A percentile compares a stretch with the other conserved stretches of the same genome.
Evolutionary conservation across 192 early-diverging fungal genomes (phyloP).

Genomic region (Coemansia sp.): DNA sequence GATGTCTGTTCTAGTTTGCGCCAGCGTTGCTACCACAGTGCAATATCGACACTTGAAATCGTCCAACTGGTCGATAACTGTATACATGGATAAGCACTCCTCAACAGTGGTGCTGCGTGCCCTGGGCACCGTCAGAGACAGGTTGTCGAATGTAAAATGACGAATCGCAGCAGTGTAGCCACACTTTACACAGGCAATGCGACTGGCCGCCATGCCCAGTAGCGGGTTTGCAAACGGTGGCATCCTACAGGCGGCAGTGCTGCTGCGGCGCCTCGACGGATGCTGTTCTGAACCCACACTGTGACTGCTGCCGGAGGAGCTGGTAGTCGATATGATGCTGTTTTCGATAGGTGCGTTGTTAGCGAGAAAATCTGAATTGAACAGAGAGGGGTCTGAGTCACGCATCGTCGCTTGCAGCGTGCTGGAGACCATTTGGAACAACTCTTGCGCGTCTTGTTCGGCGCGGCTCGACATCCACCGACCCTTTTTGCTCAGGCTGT

Average conservation of each 20-base stretch:
- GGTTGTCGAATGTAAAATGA: constrained; percentile 72
- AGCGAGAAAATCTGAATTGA: constrained; percentile 35
- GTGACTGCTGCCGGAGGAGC: constrained; percentile 8
- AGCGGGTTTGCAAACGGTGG: constrained; percentile 47
- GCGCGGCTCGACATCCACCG: constrained; percentile 57
- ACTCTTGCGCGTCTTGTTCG: constrained; percentile 67
- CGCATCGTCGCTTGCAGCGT: constrained; percentile 37
- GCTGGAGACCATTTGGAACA: constrained; percentile 61
- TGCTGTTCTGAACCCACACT: neutral
- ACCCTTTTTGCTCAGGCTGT: constrained; percentile 56
- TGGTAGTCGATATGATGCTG: constrained; percentile 28
- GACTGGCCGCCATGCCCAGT: constrained; percentile 64
- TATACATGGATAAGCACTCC: constrained; percentile 65
- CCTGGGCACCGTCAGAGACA: constrained; percentile 65
- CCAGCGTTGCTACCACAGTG: constrained; percentile 56
- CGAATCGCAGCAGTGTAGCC: constrained; percentile 75
- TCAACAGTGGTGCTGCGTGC: constrained; percentile 58
- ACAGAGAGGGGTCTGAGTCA: constrained; percentile 34
- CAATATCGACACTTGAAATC: constrained; percentile 73
- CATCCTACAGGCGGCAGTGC: constrained; percentile 18
- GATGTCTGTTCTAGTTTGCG: constrained; percentile 13
- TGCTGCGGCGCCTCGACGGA: constrained; percentile 7
- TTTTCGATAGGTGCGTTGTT: constrained; percentile 27
- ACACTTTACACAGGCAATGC: constrained; percentile 70
- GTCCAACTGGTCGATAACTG: constrained; percentile 63